A percentile compares a stretch with the other conserved stretches of the same genome.
Conservation (phyloP, 176 grass and related monocot genomes). For the Avena atlantica region DNA sequence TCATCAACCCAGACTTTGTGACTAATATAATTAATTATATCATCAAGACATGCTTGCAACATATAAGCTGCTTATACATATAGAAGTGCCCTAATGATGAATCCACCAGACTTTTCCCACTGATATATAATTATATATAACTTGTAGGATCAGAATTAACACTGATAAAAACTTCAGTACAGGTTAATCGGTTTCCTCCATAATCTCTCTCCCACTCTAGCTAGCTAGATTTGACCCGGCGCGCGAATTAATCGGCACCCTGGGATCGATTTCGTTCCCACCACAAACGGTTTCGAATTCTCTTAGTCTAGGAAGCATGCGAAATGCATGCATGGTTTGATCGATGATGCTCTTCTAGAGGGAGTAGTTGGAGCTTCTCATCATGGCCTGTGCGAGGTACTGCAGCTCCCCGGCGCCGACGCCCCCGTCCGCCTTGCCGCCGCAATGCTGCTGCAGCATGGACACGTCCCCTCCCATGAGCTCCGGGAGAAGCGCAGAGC, state of each 20-base stretch:
- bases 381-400: conserved; percentile 82
- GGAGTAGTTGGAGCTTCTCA: conserved; percentile 70
- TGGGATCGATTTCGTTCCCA: no score
- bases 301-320: not conserved
- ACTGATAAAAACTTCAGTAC: conserved; percentile 46
- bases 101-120: conserved; percentile 25
- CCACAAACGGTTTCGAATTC: no score
- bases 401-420: conserved; percentile 74
- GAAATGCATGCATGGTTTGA: not conserved
- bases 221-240: not conserved
- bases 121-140: conserved; percentile 24
- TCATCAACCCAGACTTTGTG: not conserved
- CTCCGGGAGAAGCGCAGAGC: conserved; percentile 46
- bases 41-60: not conserved
- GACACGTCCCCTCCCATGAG: conserved; percentile 56
- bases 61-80: conserved; percentile 22
- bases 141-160: conserved; percentile 46
- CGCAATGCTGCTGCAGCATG: conserved; percentile 66
- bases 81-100: not conserved
- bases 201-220: not conserved
- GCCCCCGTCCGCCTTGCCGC: conserved; percentile 54
- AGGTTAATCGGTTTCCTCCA: conserved; percentile 40
- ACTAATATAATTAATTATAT: conserved; percentile 22
- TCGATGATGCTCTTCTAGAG: conserved; percentile 23
- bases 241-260: no score